Conservation (phyloP, 345 rosid species). For the Lumnitzera racemosa region DNA sequence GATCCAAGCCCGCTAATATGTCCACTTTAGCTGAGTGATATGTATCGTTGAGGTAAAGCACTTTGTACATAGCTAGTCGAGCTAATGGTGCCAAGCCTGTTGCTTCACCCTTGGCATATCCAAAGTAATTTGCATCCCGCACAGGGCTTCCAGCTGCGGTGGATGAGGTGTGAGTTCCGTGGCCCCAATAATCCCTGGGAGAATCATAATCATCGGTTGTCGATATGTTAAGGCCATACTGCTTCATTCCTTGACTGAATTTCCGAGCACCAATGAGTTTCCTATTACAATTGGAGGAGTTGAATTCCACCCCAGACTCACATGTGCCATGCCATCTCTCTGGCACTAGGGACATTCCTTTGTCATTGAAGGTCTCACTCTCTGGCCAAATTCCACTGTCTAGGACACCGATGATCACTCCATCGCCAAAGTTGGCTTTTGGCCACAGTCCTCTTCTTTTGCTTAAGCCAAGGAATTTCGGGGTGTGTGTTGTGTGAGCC, state of each 20-base stretch:
- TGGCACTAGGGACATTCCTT: constrained; percentile 35
- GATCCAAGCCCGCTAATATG: constrained; percentile 46
- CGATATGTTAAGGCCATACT: constrained; percentile 20
- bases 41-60: constrained; percentile 11
- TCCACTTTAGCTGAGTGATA: constrained; percentile 28
- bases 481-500: constrained; percentile 29
- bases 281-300: constrained; percentile 32
- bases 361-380: constrained; percentile 35
- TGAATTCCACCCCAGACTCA: constrained; percentile 30
- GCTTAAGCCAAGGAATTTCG: constrained; percentile 33
- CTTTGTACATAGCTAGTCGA: constrained; percentile 55
- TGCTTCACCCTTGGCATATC: constrained; percentile 45
- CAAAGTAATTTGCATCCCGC: constrained; percentile 25
- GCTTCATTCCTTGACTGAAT: constrained; percentile 44
- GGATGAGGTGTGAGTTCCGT: constrained; percentile 44
- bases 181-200: constrained; percentile 42
- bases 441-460: constrained; percentile 31
- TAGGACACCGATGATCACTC: constrained; percentile 34
- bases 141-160: constrained; percentile 35
- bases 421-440: constrained; percentile 29
- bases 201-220: constrained; percentile 35
- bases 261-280: constrained; percentile 40
- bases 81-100: constrained; percentile 36
- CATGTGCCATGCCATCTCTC: constrained; percentile 34
- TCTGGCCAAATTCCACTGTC: constrained; percentile 48